Conservation (phyloP, 169 alveolate species). For the Prorocentrum cordatum region DNA sequence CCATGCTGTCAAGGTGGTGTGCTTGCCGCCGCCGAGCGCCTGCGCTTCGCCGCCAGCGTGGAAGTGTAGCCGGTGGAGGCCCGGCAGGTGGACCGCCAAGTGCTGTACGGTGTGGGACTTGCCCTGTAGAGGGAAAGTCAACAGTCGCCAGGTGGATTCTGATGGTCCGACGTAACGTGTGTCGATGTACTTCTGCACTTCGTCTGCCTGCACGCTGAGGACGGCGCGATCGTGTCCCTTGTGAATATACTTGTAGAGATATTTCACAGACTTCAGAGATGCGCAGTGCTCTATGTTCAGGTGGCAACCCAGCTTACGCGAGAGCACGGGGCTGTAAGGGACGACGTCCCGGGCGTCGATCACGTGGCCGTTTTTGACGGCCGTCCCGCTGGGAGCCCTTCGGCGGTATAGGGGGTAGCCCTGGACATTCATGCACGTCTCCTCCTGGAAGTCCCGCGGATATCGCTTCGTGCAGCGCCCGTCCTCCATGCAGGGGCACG, state of each 20-base stretch:
- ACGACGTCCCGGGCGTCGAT: too few relatives aligned
- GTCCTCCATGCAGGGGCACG: too few relatives aligned
- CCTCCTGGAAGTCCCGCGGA: too few relatives aligned
- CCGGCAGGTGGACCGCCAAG: not conserved
- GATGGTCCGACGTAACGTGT: not conserved
- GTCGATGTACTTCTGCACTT: not conserved
- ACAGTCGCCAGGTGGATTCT: conserved; percentile 4
- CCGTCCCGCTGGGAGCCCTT: too few relatives aligned
- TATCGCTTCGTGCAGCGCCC: too few relatives aligned
- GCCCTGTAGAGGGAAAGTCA: not conserved
- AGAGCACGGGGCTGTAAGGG: too few relatives aligned
- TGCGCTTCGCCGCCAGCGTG: not conserved
- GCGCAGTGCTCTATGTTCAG: too few relatives aligned
- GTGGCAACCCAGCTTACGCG: too few relatives aligned
- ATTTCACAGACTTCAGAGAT: too few relatives aligned
- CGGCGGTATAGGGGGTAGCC: too few relatives aligned
- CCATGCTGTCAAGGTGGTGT: conserved; percentile 1
- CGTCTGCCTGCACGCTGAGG: not conserved
- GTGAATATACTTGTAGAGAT: not conserved
- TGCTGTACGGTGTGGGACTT: not conserved
- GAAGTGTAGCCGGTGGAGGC: not conserved
- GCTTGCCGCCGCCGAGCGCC: not conserved
- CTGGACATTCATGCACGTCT: too few relatives aligned
- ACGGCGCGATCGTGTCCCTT: conserved; percentile 9
- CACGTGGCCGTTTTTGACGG: too few relatives aligned